Base-by-base conservation (phyloP, 768 basidiomycete genomes). In the Hydnum rufescens region DNA sequence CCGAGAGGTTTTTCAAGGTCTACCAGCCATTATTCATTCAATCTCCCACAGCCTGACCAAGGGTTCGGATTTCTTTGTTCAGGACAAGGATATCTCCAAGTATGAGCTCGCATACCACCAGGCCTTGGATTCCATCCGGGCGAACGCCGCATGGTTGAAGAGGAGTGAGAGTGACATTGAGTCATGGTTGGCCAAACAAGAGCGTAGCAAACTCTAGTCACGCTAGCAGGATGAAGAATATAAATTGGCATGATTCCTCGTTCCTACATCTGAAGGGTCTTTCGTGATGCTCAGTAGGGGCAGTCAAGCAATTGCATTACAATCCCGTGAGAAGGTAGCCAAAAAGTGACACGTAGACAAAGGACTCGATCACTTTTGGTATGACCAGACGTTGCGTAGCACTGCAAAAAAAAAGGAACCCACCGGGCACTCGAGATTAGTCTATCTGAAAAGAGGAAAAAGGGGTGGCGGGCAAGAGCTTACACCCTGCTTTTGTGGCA, bases 361-460 rank as follows among this genome's bases (percentile, higher is more conserved):
- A 39, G 34, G 19, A 8, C 8, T 19, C 8, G 34, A 39, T 75
- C 80, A 97, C 74, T 93, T 92, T 74, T 80, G 75, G 79, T 85
- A 87, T 59, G 80, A 82, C 89, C 89, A 97, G 65, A 89, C 88
- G 67, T 88, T 88, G 66, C 86, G 80, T 67, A 97, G 82, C 67
- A 95, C 92, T 96, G 62, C 26, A 8, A 13, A 47, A 25, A 47
- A 47, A 47, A 47, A 97, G 74, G 39, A 28, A 57, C 34, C 47
- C 55, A 54, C 55, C 52, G 26, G 25, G n/a, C 28, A 42, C 39
- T 32, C 13, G 18, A 8, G 28, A 16, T 49, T 34, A 42, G 29
- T 5, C 32, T 25, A 25, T 49, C 42, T 26, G 8, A 28, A 16
- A 47, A 8, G 13, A 47, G 30, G 53, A 0, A 42, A 43, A 32